Conservation (phyloP, 163 green algal species). For the Volvox carteri region DNA sequence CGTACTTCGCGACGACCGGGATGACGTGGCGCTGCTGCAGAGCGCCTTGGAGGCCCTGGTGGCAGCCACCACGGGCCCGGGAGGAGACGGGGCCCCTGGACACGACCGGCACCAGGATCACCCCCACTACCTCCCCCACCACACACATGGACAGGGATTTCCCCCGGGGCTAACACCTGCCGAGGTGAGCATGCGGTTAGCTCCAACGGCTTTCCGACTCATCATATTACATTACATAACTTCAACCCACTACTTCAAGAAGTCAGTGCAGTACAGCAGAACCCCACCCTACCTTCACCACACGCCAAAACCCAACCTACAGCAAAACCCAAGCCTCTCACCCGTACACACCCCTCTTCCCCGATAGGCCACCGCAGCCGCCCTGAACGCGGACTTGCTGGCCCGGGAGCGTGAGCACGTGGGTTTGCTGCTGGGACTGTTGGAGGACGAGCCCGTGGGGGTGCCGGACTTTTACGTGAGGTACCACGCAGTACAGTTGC, state of each 20-base stretch:
- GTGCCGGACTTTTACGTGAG: constrained; percentile 90
- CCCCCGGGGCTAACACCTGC: constrained; percentile 1
- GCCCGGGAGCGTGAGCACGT: constrained; percentile 75
- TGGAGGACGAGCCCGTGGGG: constrained; percentile 78
- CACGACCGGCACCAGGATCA: constrained; percentile 1
- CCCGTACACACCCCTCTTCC: too few species aligned
- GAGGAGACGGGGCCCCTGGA: not conserved
- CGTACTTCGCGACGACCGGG: constrained; percentile 83
- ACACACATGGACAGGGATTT: too few species aligned
- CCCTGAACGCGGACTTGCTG: constrained; percentile 88
- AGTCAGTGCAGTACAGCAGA: too few species aligned
- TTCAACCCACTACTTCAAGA: too few species aligned
- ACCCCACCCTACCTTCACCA: too few species aligned
- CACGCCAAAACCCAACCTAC: too few species aligned
- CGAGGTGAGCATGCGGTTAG: constrained; percentile 19
- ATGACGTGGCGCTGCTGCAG: constrained; percentile 87
- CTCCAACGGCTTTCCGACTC: too few species aligned
- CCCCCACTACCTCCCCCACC: not conserved
- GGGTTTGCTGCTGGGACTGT: constrained; percentile 78
- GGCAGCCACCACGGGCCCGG: constrained; percentile 51
- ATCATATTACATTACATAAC: too few species aligned
- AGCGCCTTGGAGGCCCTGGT: constrained; percentile 87
- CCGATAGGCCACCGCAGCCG: constrained; percentile 55
- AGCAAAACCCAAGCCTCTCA: too few species aligned
- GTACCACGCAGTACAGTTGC: constrained; percentile 89